A percentile compares a stretch with the other conserved stretches of the same genome.
phyloP scores from a whole-genome alignment of 164 flowering plant species.

The Houttuynia cordata region DNA sequence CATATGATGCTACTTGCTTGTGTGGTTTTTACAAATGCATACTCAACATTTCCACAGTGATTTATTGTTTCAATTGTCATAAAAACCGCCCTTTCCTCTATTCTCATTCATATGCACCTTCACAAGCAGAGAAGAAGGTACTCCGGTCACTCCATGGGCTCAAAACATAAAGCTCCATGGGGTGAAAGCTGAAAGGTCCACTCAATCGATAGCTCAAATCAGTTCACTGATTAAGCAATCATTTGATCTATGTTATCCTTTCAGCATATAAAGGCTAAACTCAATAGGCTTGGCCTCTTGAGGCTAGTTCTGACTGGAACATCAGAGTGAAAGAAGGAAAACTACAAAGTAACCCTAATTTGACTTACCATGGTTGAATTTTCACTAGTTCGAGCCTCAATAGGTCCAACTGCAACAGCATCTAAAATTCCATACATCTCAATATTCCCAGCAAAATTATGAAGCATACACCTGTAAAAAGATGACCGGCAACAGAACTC shows the following conservation, averaged over 20 bases:
- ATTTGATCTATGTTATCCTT: neutral
- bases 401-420: conserved; percentile 58
- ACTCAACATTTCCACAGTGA: no score
- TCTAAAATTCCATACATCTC: conserved; percentile 79
- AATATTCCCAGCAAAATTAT: conserved; percentile 68
- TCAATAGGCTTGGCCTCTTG: neutral
- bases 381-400: conserved; percentile 54
- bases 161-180: no score
- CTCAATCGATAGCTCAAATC: no score
- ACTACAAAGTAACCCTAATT: no score
- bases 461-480: conserved; percentile 68
- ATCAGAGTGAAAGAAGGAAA: neutral
- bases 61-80: no score
- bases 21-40: no score
- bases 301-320: neutral
- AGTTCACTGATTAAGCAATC: neutral
- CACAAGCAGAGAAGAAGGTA: no score
- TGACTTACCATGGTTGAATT: conserved; percentile 64
- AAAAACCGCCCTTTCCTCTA: no score
- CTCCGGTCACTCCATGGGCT: no score
- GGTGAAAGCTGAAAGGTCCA: no score
- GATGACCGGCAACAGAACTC: neutral
- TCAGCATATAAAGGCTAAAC: neutral
- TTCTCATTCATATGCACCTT: no score
- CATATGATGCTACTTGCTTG: no score